Evolutionary conservation across 176 grass and related monocot species (phyloP).

Genomic region (Avena insularis): DNA sequence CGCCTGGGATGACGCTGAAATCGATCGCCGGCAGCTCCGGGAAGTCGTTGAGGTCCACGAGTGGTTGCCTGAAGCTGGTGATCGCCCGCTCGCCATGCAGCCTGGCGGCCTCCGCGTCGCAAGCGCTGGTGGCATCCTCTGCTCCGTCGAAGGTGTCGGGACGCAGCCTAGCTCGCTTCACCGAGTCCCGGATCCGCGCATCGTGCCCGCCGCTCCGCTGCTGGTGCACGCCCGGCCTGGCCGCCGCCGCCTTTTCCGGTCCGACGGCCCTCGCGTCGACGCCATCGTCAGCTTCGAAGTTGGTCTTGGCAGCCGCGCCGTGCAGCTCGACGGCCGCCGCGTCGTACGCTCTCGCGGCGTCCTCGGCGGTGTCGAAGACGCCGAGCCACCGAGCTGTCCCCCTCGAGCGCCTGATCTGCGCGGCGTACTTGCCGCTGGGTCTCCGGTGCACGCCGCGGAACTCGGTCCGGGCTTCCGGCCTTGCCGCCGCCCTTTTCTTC

Average conservation of each 20-base stretch:
- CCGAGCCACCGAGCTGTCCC: slow-evolving; percentile 57
- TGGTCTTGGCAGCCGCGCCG: background rate
- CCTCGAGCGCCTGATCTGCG: too few relatives aligned
- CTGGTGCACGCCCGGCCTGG: background rate
- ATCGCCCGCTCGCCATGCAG: background rate
- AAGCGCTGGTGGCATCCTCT: slow-evolving; percentile 54
- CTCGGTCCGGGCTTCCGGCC: too few relatives aligned
- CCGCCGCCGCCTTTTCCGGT: too few relatives aligned
- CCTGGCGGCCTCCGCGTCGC: background rate
- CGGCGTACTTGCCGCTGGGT: too few relatives aligned
- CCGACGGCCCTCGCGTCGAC: too few relatives aligned
- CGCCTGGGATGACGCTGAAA: background rate
- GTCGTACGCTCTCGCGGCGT: slow-evolving; percentile 89
- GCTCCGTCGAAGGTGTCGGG: slow-evolving; percentile 80
- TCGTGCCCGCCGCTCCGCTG: background rate
- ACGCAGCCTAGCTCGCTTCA: slow-evolving; percentile 23
- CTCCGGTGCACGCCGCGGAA: too few relatives aligned
- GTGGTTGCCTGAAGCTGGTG: background rate
- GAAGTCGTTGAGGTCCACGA: background rate
- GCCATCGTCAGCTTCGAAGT: background rate
- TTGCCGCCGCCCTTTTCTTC: too few relatives aligned
- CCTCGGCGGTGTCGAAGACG: slow-evolving; percentile 94
- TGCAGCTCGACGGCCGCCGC: background rate
- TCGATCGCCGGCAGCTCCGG: background rate
- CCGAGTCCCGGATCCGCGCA: background rate